Evolutionary conservation across 2,329 filamentous ascomycete genomes (phyloP), one percentile per base, ranked within the genome.

Genomic region (Calonectria henricotiae): DNA sequence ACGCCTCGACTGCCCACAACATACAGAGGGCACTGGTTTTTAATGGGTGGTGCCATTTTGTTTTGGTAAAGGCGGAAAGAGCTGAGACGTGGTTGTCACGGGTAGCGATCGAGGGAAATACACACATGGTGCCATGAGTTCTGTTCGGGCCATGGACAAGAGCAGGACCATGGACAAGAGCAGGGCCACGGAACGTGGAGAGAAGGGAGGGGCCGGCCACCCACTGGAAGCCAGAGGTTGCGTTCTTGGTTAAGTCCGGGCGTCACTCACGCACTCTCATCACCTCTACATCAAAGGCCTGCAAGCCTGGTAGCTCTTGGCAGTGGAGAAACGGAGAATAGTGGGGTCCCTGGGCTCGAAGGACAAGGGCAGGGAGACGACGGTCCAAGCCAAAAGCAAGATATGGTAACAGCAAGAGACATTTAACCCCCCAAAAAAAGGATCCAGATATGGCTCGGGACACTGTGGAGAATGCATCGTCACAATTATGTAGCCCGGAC

Each of bases 301-400:
- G 51, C 51, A 58, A 58, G 67, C 35, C 61, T 60, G 54, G 43
- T 46, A 58, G 60, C 68, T 67, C 68, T 64, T 70, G 68, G 68
- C 51, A 67, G 64, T 70, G 68, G 63, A 58, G 66, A 64, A 68
- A 55, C 55, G 30, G 35, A 66, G 43, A 55, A 23, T 46, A 47
- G 66, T 60, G 49, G 62, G 49, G 61, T 43, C 20, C 43, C 61
- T 47, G 23, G 51, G 44, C 55, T 55, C 58, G 37, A 62, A 25
- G 51, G 35, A 63, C 63, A 66, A 62, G 58, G 55, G 55, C 39
- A 70, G 32, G 65, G 65, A 62, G 39, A 35, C 39, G 49, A 65
- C 17, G 30, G 44, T 39, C 60, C 20, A 49, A 64, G 54, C 43
- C 55, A 39, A 62, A 58, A 51, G 46, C 62, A 44, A 67, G 47